These are phyloP conservation scores for Kurtzmaniella quercitrusa DNA, from an alignment of 1,139 yeast species.

Conservation along the genomic window DNA sequence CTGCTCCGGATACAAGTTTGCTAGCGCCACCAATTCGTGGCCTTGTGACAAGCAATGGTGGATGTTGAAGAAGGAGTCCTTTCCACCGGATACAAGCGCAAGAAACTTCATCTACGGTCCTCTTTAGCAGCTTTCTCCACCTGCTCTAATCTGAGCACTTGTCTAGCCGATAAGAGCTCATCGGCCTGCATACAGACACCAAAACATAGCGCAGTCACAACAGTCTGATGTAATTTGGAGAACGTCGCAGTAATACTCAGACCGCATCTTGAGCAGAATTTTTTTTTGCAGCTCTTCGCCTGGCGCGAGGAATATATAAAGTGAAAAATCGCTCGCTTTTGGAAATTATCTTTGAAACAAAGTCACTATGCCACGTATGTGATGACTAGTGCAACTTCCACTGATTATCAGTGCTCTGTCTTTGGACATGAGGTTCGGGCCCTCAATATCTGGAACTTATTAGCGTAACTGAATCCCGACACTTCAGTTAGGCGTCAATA, in stretches of 20 bases:
- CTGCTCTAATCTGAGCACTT: too few relatives aligned
- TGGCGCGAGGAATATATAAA: not conserved
- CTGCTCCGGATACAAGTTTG: slow-evolving; percentile 69
- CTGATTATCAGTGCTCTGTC: slow-evolving; percentile 1
- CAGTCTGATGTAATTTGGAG: not conserved
- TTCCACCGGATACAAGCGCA: slow-evolving; percentile 92
- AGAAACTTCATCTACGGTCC: slow-evolving; percentile 68
- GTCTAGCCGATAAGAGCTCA: not conserved
- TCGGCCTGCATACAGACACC: not conserved
- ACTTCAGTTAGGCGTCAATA: slow-evolving; percentile 57
- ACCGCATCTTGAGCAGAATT: not conserved
- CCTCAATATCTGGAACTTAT: slow-evolving; percentile 47
- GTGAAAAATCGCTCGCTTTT: not conserved
- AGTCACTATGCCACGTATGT: slow-evolving; percentile 58
- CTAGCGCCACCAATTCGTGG: slow-evolving; percentile 81
- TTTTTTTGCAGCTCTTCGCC: slow-evolving; percentile 5
- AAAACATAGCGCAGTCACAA: not conserved
- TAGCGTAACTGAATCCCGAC: slow-evolving; percentile 75
- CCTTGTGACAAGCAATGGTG: slow-evolving; percentile 78
- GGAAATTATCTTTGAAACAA: slow-evolving; percentile 9
- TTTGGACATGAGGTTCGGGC: slow-evolving; percentile 58
- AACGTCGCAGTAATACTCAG: not conserved
- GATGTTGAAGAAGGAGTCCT: slow-evolving; percentile 88
- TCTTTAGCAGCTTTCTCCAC: not conserved
- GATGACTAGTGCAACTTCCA: slow-evolving; percentile 7